Percentiles rank a stretch among this genome's conserved stretches.
These are phyloP conservation scores for Trametes pubescens DNA, from an alignment of 1,284 basidiomycete species.

Conservation along the genomic window DNA sequence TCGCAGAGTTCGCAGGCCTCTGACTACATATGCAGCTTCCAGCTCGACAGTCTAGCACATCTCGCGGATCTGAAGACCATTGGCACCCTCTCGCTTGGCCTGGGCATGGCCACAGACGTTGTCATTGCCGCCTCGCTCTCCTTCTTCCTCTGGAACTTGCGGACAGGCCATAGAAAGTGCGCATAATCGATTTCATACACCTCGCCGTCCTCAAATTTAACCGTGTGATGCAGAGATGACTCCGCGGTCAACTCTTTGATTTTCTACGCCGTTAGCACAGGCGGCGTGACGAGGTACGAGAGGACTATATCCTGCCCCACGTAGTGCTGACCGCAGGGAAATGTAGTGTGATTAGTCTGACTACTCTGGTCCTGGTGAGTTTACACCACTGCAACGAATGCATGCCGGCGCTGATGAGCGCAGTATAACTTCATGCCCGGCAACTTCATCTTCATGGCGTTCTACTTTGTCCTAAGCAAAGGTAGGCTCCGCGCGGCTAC, in stretches of 20 bases:
- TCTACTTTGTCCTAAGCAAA: conserved; percentile 72
- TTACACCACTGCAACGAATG: not conserved
- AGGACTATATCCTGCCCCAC: not conserved
- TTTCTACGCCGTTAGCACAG: conserved; percentile 65
- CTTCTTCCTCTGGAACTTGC: conserved; percentile 59
- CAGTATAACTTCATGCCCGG: conserved; percentile 64
- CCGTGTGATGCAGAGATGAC: conserved; percentile 54
- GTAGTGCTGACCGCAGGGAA: conserved; percentile 11
- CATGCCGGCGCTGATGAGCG: not conserved
- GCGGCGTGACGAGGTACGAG: conserved; percentile 64
- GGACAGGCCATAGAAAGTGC: conserved; percentile 54
- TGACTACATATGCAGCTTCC: conserved; percentile 31
- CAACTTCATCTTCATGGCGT: conserved; percentile 65
- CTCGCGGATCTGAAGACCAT: conserved; percentile 44
- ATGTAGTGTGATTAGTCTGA: conserved; percentile 62
- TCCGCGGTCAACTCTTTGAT: conserved; percentile 64
- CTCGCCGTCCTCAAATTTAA: conserved; percentile 6
- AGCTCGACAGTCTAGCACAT: conserved; percentile 33
- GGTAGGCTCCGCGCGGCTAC: conserved; percentile 44
- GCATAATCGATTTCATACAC: conserved; percentile 24
- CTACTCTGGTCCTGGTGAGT: conserved; percentile 63
- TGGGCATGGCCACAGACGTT: conserved; percentile 57
- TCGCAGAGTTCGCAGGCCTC: not conserved
- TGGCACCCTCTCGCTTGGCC: conserved; percentile 52
- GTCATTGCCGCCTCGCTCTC: conserved; percentile 57